phyloP scores from a whole-genome alignment of 441 rosid genomes.

The Syzygium malaccense region DNA sequence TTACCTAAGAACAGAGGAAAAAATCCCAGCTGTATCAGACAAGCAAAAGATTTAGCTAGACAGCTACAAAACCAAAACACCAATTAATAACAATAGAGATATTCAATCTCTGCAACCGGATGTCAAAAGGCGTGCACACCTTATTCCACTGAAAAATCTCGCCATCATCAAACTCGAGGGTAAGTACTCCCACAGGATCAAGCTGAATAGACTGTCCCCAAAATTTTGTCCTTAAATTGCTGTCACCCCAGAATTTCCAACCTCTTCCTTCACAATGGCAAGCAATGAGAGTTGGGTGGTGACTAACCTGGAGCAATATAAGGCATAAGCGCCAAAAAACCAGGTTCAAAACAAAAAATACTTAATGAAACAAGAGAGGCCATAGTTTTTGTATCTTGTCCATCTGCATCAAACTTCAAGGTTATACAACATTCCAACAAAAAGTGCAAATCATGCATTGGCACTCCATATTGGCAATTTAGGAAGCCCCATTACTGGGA shows the following conservation, averaged over 20 bases:
- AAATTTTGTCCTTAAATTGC: slow-evolving; percentile 84
- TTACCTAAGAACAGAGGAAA: slow-evolving; percentile 47
- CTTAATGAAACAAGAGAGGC: not conserved
- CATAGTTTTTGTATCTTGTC: not conserved
- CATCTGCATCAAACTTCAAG: not conserved
- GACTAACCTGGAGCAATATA: slow-evolving; percentile 68
- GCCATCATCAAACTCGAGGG: slow-evolving; percentile 93
- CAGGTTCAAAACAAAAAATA: not conserved
- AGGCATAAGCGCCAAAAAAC: not conserved
- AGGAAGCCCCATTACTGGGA: not conserved
- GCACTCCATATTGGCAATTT: not conserved
- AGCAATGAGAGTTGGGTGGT: slow-evolving; percentile 95
- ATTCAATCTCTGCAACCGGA: not conserved
- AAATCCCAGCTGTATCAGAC: not conserved
- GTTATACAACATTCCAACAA: not conserved
- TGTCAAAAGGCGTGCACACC: slow-evolving; percentile 24
- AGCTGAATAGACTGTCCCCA: slow-evolving; percentile 99
- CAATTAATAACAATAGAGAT: not conserved
- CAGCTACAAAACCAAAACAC: slow-evolving; percentile 2
- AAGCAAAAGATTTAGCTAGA: not conserved
- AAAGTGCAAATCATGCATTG: not conserved
- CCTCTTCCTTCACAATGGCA: slow-evolving; percentile 97
- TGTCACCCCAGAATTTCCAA: slow-evolving; percentile 97
- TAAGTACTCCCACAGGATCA: slow-evolving; percentile 79
- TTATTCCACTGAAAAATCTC: slow-evolving; percentile 95